Percentiles rank a stretch among this genome's conserved stretches.
phyloP scores from a whole-genome alignment of 768 basidiomycete species.

The Mycena vulgaris region DNA sequence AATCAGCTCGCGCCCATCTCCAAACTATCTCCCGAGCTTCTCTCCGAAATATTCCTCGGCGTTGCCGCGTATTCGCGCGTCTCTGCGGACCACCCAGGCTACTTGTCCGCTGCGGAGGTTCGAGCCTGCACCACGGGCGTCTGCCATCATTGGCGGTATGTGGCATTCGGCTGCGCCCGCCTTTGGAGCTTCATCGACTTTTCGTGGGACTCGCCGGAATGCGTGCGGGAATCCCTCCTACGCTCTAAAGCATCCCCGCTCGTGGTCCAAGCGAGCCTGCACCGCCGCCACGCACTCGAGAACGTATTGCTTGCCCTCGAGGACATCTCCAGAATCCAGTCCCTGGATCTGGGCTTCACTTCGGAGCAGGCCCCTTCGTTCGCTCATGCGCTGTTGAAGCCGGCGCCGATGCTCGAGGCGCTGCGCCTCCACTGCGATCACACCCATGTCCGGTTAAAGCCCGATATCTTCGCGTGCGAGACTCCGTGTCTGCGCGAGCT shows the following conservation, averaged over 20 bases:
- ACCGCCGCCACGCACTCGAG: background rate
- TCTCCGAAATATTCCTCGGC: conserved; percentile 25
- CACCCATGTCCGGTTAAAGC: background rate
- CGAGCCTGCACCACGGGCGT: conserved; percentile 1
- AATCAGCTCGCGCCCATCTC: conserved; percentile 14
- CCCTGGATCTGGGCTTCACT: conserved; percentile 3
- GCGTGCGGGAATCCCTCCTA: background rate
- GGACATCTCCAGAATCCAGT: conserved; percentile 7
- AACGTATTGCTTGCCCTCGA: conserved; percentile 22
- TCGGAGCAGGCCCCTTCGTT: background rate
- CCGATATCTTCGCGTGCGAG: conserved; percentile 4
- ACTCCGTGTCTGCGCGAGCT: conserved; percentile 22
- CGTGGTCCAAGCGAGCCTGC: conserved; percentile 8
- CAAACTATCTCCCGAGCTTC: conserved; percentile 25
- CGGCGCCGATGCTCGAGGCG: background rate
- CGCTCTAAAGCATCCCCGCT: background rate
- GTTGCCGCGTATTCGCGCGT: conserved; percentile 13
- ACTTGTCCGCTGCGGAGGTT: background rate
- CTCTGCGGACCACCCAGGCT: conserved; percentile 1
- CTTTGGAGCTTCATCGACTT: conserved; percentile 31
- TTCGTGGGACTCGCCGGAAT: background rate
- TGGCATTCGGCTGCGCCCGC: background rate
- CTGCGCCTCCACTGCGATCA: background rate
- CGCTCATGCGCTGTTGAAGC: background rate
- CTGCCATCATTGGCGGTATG: conserved; percentile 21